Evolutionary conservation across 805 yeast genomes (phyloP).

Genomic region (Zygotorulaspora sp.): DNA sequence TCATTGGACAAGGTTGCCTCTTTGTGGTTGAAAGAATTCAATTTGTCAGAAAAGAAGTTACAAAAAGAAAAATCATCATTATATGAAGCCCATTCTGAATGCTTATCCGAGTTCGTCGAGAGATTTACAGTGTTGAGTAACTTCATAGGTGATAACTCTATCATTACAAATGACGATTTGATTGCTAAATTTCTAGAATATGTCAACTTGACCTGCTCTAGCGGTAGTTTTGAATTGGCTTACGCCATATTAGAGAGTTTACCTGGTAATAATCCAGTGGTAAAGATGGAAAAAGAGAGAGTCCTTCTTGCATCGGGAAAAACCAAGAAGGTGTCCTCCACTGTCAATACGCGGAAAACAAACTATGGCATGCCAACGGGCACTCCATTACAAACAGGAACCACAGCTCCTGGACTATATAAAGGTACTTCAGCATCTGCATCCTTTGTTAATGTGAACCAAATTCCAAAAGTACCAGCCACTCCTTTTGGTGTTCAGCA

Average conservation of each 20-base stretch:
- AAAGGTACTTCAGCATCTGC: not conserved
- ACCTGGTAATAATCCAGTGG: conserved; percentile 70
- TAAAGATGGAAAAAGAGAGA: conserved; percentile 72
- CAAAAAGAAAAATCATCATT: conserved; percentile 47
- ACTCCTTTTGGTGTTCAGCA: not conserved
- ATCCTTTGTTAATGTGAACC: conserved; percentile 1
- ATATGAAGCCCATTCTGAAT: conserved; percentile 77
- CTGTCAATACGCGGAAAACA: conserved; percentile 5
- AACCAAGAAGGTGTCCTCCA: conserved; percentile 9
- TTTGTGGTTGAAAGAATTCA: conserved; percentile 80
- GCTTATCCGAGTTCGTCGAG: conserved; percentile 77
- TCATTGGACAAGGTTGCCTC: conserved; percentile 72
- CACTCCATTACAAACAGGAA: not conserved
- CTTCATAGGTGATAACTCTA: conserved; percentile 21
- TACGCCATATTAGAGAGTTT: conserved; percentile 59
- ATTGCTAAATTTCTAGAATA: conserved; percentile 68
- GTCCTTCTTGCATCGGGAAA: conserved; percentile 59
- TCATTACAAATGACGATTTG: conserved; percentile 33
- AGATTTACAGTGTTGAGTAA: conserved; percentile 62
- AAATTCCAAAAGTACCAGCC: not conserved
- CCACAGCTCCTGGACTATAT: not conserved
- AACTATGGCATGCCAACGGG: conserved; percentile 9
- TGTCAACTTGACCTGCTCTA: conserved; percentile 70
- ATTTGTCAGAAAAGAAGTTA: conserved; percentile 42
- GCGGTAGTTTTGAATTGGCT: conserved; percentile 82